Evolutionary conservation across 306 rosid species (phyloP), one percentile per base, ranked within the genome.

Genomic region (Argentina anserina): DNA sequence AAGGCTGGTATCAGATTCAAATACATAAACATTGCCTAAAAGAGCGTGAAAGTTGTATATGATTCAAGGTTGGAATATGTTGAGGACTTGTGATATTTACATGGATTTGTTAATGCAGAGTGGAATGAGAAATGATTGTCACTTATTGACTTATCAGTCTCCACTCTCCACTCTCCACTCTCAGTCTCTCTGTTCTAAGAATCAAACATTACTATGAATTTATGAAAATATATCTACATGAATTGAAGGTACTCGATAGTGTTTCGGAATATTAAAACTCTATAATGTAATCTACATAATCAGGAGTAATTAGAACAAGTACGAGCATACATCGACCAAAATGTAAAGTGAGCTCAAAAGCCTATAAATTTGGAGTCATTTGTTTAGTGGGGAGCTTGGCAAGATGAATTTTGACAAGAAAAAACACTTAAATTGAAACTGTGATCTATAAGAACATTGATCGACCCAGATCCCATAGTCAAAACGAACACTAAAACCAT

Each of bases 381-480:
- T 11, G 7, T 21, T 13, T 3, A 26, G 26, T 37, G 47, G 17
- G 46, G 74, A 78, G 75, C 33, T 33, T 37, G 25, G 60, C 41
- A 67, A 67, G 73, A 50, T 52, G 64, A 23, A 78, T 36, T 69
- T 71, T 50, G 74, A 70, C 58, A 43, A 69, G 50, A 55, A 60
- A 60, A 73, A 81, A 75, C 75, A 70, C 75, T 73, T 65, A 70
- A 70, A 46, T 28, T n/a, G 8, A 52, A 76, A 80, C 26, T 33
- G n/a, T 34, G 67, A 34, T 34, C 6, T 53, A 66, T 72, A 75
- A 39, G 75, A 80, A 81, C 50, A 14, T 45, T 53, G 65, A 56
- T 56, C 71, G 63, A 69, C 81, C 74, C 79, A 79, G 67, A 79
- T 82, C 79, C 81, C 79, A 83, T 70, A 0, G n/a, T 78, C 39